Evolutionary conservation across 192 early-diverging fungal species (phyloP).

Genomic region (Dissophora globulifera): DNA sequence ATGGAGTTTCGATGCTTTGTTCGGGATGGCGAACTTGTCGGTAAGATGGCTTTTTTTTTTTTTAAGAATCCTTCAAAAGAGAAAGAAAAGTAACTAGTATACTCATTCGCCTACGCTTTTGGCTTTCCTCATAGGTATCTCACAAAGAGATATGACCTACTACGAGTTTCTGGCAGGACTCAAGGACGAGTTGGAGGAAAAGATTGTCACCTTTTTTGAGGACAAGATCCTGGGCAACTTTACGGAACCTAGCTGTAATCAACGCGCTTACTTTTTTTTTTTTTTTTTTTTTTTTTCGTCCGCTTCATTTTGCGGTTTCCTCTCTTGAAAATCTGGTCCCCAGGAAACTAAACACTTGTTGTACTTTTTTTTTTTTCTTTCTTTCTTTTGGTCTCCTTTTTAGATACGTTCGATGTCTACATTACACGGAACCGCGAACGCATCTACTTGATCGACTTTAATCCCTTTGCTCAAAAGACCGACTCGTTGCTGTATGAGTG

Average conservation of each 20-base stretch:
- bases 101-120: too few relatives aligned
- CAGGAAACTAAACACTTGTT: neutral
- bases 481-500: constrained; percentile 88
- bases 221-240: constrained; percentile 71
- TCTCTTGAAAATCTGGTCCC: too few relatives aligned
- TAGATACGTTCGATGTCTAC: constrained; percentile 94
- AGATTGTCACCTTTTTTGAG: constrained; percentile 76
- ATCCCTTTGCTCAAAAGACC: constrained; percentile 83
- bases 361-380: constrained; percentile 4
- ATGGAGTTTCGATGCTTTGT: constrained; percentile 99
- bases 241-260: constrained; percentile 73
- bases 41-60: too few relatives aligned
- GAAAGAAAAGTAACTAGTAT: too few relatives aligned
- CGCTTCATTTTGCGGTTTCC: constrained; percentile 9
- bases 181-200: constrained; percentile 63
- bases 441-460: constrained; percentile 91
- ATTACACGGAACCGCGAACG: constrained; percentile 67
- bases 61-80: too few relatives aligned
- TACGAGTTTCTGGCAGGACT: constrained; percentile 81
- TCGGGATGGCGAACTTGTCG: constrained; percentile 71
- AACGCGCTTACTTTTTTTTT: too few relatives aligned
- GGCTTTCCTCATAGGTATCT: too few relatives aligned
- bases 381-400: neutral
- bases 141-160: constrained; percentile 88
- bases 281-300: neutral